Conservation (phyloP, 2,329 filamentous ascomycete genomes). For the Huntiella moniliformis region DNA sequence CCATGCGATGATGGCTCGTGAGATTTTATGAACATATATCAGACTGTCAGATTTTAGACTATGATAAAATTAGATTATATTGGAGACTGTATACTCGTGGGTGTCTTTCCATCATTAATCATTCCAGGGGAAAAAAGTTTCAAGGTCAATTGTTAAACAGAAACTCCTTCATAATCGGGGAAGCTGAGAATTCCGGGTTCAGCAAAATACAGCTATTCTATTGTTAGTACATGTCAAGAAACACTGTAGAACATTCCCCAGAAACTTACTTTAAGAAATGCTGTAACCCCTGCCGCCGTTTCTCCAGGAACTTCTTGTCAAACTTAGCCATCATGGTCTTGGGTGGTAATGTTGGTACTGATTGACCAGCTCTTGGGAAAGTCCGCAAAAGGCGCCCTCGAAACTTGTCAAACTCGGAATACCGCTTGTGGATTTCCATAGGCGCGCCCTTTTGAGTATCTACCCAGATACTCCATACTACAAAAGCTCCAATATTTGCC, state of each 20-base stretch:
- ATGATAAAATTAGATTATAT: no score
- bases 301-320: slow-evolving; percentile 67
- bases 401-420: slow-evolving; percentile 85
- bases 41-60: no score
- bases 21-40: no score
- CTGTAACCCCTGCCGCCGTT: slow-evolving; percentile 60
- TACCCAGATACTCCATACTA: slow-evolving; percentile 82
- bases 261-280: slow-evolving; percentile 75
- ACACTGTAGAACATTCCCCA: neutral
- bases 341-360: slow-evolving; percentile 76
- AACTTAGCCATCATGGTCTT: slow-evolving; percentile 86
- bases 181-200: slow-evolving; percentile 84
- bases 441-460: slow-evolving; percentile 57
- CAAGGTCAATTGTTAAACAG: slow-evolving; percentile 33
- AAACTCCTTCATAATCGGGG: slow-evolving; percentile 81
- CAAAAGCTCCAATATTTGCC: slow-evolving; percentile 62
- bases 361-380: slow-evolving; percentile 67
- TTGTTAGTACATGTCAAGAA: slow-evolving; percentile 1
- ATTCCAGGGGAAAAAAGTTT: neutral
- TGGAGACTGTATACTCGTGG: neutral
- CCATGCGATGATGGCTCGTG: no score
- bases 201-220: slow-evolving; percentile 61
- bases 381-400: slow-evolving; percentile 53
- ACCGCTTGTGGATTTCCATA: slow-evolving; percentile 51
- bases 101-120: slow-evolving; percentile 5